Evolutionary conservation across 495 filamentous ascomycete genomes (phyloP), one percentile per base, ranked within the genome.

Genomic region (Zalerion maritima): DNA sequence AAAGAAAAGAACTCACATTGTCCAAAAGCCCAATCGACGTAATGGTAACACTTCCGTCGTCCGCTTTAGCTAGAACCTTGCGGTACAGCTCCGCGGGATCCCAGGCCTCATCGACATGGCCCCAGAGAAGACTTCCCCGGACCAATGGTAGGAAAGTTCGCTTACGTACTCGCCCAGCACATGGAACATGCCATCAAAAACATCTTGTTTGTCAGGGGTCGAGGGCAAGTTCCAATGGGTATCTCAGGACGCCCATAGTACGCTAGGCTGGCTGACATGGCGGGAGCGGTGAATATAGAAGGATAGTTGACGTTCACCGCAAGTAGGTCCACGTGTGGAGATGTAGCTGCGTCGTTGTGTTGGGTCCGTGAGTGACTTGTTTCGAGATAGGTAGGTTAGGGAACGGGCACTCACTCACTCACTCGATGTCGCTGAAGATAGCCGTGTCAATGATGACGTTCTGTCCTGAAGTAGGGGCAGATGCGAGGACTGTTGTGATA

Each of bases 341-440:
- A 44, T 15, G 47, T 54, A 32, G 42, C 47, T 13, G 51, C 55
- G 9, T 7, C n/a, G 5, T 20, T 31, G 4, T 37, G 24, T 15
- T 2, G 11, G 5, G 21, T 6, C 1, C 14, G 12, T n/a, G 19
- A 30, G 2, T 18, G 14, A 28, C 13, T 1, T 24, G 11, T 30
- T 17, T 23, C n/a, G 21, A 23, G 7, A n/a, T 7, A 7, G 21
- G 7, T n/a, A n/a, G 21, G 21, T 7, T 7, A 23, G 21, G 21
- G 21, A 23, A n/a, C 7, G n/a, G n/a, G 21, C 7, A 7, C 18
- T 13, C 14, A 15, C 3, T 3, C 2, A 23, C 47, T 20, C 29
- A 53, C 49, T 60, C 57, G 14, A 60, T 55, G 18, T 60, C 57
- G 13, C 53, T 57, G 30, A 55, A 58, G 19, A 60, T 38, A 16